Evolutionary conservation across 202 grass and related monocot genomes (phyloP).

Genomic region (Zizania palustris): DNA sequence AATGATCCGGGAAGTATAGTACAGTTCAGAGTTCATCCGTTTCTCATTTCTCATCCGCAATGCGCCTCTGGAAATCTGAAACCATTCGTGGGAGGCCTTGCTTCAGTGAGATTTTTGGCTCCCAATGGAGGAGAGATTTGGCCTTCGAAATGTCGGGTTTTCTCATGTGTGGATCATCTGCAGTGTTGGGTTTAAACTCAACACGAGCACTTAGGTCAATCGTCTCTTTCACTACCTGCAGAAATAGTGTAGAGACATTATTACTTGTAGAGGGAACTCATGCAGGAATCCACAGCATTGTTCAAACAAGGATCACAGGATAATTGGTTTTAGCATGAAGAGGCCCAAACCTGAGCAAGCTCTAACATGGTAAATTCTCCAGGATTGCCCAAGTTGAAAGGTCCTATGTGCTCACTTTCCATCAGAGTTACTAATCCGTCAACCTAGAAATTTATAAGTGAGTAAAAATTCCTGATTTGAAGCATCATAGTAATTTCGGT

Average conservation of each 20-base stretch:
- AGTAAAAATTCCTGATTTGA: slow-evolving; percentile 16
- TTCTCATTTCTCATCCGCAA: slow-evolving; percentile 70
- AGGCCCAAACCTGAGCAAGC: slow-evolving; percentile 69
- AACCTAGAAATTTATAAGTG: slow-evolving; percentile 52
- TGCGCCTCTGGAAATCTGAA: slow-evolving; percentile 80
- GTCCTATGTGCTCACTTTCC: slow-evolving; percentile 82
- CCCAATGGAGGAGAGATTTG: slow-evolving; percentile 81
- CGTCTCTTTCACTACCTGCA: slow-evolving; percentile 86
- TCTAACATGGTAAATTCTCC: slow-evolving; percentile 97
- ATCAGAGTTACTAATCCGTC: slow-evolving; percentile 86
- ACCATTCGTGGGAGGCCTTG: slow-evolving; percentile 86
- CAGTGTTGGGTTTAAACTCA: slow-evolving; percentile 85
- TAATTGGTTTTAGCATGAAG: slow-evolving; percentile 11
- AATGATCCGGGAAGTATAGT: slow-evolving; percentile 40
- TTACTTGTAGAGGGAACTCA: background rate
- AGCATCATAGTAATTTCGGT: background rate
- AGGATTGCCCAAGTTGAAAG: slow-evolving; percentile 97
- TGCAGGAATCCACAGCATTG: background rate
- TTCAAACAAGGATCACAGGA: slow-evolving; percentile 15
- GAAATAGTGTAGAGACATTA: slow-evolving; percentile 7
- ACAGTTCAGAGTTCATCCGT: slow-evolving; percentile 38
- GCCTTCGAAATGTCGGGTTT: slow-evolving; percentile 92
- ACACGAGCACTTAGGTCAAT: slow-evolving; percentile 75
- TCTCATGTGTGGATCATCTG: slow-evolving; percentile 96
- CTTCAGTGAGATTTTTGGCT: slow-evolving; percentile 78